A percentile compares a stretch with the other conserved stretches of the same genome.
phyloP scores from a whole-genome alignment of 768 basidiomycete species.

The Trametes villosa region DNA sequence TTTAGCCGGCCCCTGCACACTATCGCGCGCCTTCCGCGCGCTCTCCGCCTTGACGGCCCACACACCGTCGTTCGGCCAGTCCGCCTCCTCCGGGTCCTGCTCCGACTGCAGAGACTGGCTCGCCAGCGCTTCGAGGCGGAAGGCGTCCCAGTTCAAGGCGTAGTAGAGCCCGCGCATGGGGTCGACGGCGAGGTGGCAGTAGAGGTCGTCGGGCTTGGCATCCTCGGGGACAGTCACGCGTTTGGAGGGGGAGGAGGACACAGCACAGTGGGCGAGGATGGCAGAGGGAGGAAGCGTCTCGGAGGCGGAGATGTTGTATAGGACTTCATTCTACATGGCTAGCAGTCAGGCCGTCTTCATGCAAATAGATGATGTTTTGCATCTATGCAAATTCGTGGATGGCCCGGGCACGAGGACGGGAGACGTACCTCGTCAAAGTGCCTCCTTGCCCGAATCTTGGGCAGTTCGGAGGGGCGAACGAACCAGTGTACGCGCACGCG shows the following conservation, averaged over 20 bases:
- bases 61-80: slow-evolving; percentile 9
- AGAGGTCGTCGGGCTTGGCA: slow-evolving; percentile 19
- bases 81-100: background rate
- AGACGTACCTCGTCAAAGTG: slow-evolving; percentile 62
- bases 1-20: slow-evolving; percentile 15
- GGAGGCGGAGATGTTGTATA: slow-evolving; percentile 54
- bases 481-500: slow-evolving; percentile 78
- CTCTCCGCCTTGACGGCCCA: slow-evolving; percentile 27
- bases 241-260: slow-evolving; percentile 36
- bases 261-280: slow-evolving; percentile 54
- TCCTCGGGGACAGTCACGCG: background rate
- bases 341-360: no score
- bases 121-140: slow-evolving; percentile 45
- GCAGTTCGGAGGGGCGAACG: slow-evolving; percentile 64
- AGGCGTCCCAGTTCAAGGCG: slow-evolving; percentile 59
- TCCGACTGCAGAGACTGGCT: slow-evolving; percentile 20
- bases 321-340: slow-evolving; percentile 68
- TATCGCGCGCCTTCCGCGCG: background rate
- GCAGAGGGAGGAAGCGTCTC: slow-evolving; percentile 54
- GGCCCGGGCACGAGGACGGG: no score
- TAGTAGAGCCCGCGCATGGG: slow-evolving; percentile 65
- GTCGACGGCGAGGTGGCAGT: slow-evolving; percentile 63
- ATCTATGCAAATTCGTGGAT: no score
- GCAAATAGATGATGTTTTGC: no score
- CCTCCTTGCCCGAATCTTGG: slow-evolving; percentile 61